A percentile compares a stretch with the other conserved stretches of the same genome.
Conservation (phyloP, 768 basidiomycete genomes). For the Clitopilus hobsonii region DNA sequence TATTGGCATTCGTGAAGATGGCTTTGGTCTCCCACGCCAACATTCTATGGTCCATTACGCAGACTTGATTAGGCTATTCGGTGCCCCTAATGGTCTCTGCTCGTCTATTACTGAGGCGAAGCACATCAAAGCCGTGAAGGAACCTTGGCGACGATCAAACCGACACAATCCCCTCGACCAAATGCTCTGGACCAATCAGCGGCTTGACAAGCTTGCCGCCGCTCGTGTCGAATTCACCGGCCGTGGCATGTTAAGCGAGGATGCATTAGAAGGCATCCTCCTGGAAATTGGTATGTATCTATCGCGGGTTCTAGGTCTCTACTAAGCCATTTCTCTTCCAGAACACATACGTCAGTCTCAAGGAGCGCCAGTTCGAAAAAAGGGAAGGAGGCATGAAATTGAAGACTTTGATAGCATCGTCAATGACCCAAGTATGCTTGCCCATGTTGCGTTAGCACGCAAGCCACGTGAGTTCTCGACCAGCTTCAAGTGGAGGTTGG, state of each 20-base stretch:
- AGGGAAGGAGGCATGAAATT: neutral
- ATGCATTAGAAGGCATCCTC: neutral
- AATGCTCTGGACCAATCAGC: slow-evolving; percentile 22
- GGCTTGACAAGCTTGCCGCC: slow-evolving; percentile 22
- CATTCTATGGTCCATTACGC: slow-evolving; percentile 20
- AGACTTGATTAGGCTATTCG: slow-evolving; percentile 15
- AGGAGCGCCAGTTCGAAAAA: no score
- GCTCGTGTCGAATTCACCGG: neutral
- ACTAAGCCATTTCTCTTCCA: no score
- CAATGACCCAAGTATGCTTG: neutral
- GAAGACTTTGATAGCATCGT: neutral
- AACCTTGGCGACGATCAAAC: slow-evolving; percentile 28
- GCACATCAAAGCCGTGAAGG: slow-evolving; percentile 25
- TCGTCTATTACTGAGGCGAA: slow-evolving; percentile 28
- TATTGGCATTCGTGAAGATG: neutral
- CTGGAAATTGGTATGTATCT: neutral
- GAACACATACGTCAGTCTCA: no score
- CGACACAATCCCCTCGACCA: slow-evolving; percentile 21
- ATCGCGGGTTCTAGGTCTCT: no score
- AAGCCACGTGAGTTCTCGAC: neutral
- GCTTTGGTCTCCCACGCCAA: slow-evolving; percentile 5
- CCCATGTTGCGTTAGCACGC: neutral
- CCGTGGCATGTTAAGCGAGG: slow-evolving; percentile 2
- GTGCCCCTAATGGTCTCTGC: slow-evolving; percentile 23
- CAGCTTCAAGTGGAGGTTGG: neutral